Evolutionary conservation across 2,329 filamentous ascomycete species (phyloP).

Genomic region (Aspergillus arachidicola): DNA sequence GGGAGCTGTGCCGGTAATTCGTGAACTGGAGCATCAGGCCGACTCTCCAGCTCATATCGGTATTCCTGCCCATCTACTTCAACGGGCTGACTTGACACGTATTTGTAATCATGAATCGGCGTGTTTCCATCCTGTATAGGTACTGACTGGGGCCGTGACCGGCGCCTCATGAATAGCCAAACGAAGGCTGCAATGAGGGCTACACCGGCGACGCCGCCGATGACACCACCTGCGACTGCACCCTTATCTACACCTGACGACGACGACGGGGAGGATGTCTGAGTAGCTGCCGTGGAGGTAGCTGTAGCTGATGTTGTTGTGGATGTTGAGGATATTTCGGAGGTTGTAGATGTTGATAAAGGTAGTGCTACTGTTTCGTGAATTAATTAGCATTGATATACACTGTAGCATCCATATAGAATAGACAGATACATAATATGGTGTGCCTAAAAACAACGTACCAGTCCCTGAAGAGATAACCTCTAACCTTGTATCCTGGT

Average conservation of each 20-base stretch:
- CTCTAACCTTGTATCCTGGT: background rate
- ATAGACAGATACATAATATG: background rate
- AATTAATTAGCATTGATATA: background rate
- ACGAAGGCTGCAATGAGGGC: slow-evolving; percentile 2
- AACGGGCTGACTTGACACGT: background rate
- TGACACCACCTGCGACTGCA: slow-evolving; percentile 6
- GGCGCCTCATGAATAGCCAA: slow-evolving; percentile 3
- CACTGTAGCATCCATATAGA: background rate
- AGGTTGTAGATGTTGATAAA: background rate
- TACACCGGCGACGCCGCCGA: slow-evolving; percentile 4
- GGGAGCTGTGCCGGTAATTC: background rate
- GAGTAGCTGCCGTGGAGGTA: background rate
- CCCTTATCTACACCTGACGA: background rate
- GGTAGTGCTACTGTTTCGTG: background rate
- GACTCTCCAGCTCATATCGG: background rate
- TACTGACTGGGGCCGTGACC: background rate
- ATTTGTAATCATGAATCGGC: background rate
- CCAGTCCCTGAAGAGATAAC: slow-evolving; percentile 1
- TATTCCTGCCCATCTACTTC: background rate
- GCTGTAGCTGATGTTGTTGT: background rate
- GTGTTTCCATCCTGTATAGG: background rate
- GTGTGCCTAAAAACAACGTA: background rate
- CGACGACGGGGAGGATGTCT: background rate
- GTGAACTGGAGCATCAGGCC: background rate
- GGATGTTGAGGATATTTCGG: background rate